Base-by-base conservation (phyloP, 441 rosid species). In the California macrophylla region DNA sequence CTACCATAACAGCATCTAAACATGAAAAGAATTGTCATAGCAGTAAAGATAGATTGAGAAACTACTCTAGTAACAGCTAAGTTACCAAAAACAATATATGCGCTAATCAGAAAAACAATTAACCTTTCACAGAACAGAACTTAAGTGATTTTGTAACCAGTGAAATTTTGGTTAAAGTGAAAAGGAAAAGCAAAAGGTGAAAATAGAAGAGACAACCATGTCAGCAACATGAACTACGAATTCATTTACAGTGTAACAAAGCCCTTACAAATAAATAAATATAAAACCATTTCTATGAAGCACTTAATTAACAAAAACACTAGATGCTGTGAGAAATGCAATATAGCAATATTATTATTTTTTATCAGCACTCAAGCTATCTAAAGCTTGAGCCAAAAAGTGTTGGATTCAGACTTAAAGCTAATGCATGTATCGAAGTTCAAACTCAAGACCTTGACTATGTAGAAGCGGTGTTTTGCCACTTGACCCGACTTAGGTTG, bases 1-100 rank as follows among this genome's bases (percentile, higher is more conserved):
- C 34, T 18, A 60, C 0, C 3, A n/a, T 18, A 73, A 69, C 54
- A 38, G 68, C 26, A 52, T 69, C 32, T 69, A 63, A 66, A 68
- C 63, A 68, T 52, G 64, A 74, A 25, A 42, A 56, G 21, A 29
- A 42, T 63, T 73, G 67, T n/a, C 70, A 64, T 68, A 66, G 64
- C 76, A 69, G 69, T 56, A 23, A 34, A 64, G n/a, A 30, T 64
- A 64, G 12, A 34, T 16, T 30, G 38, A 34, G 23, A 64, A 3
- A 34, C 24, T 26, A 62, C 20, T 28, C 63, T 7, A 26, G 18
- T 25, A 62, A 26, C 6, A 12, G 16, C 3, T 15, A 62, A 15
- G 36, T 26, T 62, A 28, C 36, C 38, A 28, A 62, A 62, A 36
- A 29, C 21, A 3, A 28, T 28, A 26, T 62, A 28, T 62, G 36